phyloP scores from a whole-genome alignment of 306 rosid genomes.

The Sphenostylis stenocarpa region DNA sequence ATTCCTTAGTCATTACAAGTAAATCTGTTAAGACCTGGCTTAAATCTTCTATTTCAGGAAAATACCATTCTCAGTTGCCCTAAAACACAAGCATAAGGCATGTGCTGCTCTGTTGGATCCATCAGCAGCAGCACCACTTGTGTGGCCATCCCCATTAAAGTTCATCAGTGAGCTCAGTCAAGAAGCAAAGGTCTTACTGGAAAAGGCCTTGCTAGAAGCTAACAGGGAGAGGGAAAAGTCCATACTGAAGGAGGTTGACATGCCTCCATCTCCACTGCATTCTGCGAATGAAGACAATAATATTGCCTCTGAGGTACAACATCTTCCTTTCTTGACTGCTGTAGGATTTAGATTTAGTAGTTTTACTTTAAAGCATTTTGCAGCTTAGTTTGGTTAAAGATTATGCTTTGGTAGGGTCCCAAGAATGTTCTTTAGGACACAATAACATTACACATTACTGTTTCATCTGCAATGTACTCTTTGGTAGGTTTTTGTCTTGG shows the following conservation, averaged over 20 bases:
- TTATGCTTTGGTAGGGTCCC: neutral
- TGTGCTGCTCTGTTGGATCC: constrained; percentile 84
- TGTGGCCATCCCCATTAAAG: constrained; percentile 92
- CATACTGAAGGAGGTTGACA: constrained; percentile 52
- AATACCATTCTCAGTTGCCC: constrained; percentile 72
- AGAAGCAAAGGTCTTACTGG: constrained; percentile 79
- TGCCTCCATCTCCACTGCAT: constrained; percentile 44
- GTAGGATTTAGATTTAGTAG: neutral
- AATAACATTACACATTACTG: neutral
- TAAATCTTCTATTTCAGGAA: constrained; percentile 56
- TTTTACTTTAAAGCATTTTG: neutral
- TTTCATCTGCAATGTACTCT: neutral
- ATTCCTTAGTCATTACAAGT: neutral
- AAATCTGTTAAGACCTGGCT: neutral
- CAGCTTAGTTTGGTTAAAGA: neutral
- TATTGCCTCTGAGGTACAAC: constrained; percentile 63
- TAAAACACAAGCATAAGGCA: constrained; percentile 61
- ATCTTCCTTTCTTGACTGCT: constrained; percentile 15
- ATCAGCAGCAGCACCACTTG: constrained; percentile 84
- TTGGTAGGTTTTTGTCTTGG: neutral
- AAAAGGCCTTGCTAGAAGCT: constrained; percentile 77
- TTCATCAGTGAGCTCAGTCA: constrained; percentile 83
- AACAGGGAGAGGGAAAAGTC: constrained; percentile 84
- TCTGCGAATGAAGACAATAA: constrained; percentile 57
- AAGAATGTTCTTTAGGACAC: neutral